Conservation (phyloP, 345 rosid genomes). For the Lenwebbia sp. region DNA sequence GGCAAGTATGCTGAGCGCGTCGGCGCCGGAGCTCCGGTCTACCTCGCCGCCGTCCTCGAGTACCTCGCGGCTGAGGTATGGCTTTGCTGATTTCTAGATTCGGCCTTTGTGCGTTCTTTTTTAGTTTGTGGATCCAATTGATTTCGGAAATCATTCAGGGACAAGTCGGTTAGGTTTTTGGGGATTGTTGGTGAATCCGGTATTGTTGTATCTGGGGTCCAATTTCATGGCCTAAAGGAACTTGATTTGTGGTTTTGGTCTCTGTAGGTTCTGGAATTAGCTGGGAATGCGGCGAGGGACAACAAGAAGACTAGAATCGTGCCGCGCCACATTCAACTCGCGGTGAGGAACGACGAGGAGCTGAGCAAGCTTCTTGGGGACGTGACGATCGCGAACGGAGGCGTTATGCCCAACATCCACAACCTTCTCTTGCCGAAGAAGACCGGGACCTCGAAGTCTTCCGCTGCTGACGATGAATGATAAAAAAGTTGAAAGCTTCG, state of each 20-base stretch:
- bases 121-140: neutral
- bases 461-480: conserved; percentile 52
- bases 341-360: conserved; percentile 88
- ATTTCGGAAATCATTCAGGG: neutral
- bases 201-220: neutral
- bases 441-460: conserved; percentile 55
- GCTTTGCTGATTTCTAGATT: neutral
- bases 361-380: conserved; percentile 96
- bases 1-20: conserved; percentile 96
- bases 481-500: neutral
- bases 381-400: conserved; percentile 90
- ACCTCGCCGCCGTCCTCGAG: conserved; percentile 92
- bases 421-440: conserved; percentile 89
- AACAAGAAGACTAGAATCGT: conserved; percentile 89
- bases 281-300: conserved; percentile 87
- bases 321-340: conserved; percentile 86
- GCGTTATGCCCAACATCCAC: conserved; percentile 97
- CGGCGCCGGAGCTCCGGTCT: conserved; percentile 95
- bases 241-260: neutral
- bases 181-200: neutral
- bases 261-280: conserved; percentile 68
- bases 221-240: neutral
- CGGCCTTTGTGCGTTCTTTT: neutral
- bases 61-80: conserved; percentile 89
- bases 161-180: neutral